phyloP scores from a whole-genome alignment of 1,284 basidiomycete genomes.

The Peniophora sp. region DNA sequence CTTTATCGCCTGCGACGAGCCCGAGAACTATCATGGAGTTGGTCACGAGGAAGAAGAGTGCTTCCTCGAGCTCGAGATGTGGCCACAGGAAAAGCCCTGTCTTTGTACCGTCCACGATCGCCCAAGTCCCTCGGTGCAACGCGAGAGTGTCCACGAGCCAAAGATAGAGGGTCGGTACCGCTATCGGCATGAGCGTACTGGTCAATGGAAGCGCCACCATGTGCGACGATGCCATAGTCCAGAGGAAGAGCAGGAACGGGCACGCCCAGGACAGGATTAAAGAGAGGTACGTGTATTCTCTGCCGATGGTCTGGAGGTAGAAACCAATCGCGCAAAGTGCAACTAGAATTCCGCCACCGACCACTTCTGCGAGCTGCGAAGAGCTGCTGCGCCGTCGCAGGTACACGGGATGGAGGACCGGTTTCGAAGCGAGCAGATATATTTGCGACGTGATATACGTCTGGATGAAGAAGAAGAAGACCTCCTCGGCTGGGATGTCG shows the following conservation, averaged over 20 bases:
- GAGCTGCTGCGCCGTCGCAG: conserved; percentile 5
- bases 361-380: too few relatives aligned
- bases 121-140: conserved; percentile 18
- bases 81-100: conserved; percentile 11
- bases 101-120: conserved; percentile 17
- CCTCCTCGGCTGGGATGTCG: conserved; percentile 19
- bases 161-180: conserved; percentile 17
- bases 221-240: conserved; percentile 8
- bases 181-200: conserved; percentile 10
- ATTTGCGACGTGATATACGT: conserved; percentile 19
- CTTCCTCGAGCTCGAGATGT: conserved; percentile 19
- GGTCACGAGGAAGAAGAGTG: conserved; percentile 20
- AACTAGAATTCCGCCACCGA: conserved; percentile 1
- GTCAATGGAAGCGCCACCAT: background rate
- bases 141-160: conserved; percentile 19
- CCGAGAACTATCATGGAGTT: conserved; percentile 17
- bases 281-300: conserved; percentile 14
- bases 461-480: conserved; percentile 23
- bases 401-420: conserved; percentile 13
- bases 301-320: conserved; percentile 8
- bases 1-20: too few relatives aligned
- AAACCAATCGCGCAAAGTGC: conserved; percentile 9
- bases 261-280: conserved; percentile 18
- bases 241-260: conserved; percentile 16
- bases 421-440: conserved; percentile 16